These are phyloP conservation scores for Senna tora DNA, from an alignment of 306 rosid species.

Conservation along the genomic window DNA sequence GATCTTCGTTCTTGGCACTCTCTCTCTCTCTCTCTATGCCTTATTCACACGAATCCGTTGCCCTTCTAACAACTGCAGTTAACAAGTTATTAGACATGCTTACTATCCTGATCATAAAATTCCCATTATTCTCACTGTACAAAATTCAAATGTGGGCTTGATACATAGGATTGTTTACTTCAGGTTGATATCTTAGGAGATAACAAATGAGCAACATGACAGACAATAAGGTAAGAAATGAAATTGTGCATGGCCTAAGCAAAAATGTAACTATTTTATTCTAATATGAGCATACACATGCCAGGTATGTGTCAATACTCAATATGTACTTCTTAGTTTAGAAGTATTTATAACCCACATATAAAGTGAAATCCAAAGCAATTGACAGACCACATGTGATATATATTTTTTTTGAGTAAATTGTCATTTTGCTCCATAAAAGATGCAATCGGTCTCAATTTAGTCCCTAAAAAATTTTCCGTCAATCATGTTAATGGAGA, in stretches of 20 bases:
- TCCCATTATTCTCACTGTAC: constrained; percentile 29
- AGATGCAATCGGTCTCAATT: no score
- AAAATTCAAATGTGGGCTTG: constrained; percentile 23
- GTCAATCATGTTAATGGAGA: no score
- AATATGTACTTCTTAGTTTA: not conserved
- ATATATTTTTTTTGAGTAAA: no score
- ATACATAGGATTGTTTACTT: not conserved
- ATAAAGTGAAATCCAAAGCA: constrained; percentile 6
- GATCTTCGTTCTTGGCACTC: constrained; percentile 18
- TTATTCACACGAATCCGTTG: constrained; percentile 84
- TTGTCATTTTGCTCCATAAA: no score
- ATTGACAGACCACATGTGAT: not conserved
- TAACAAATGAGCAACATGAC: not conserved
- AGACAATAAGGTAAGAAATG: constrained; percentile 7
- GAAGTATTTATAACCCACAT: constrained; percentile 2
- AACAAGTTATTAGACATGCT: constrained; percentile 17
- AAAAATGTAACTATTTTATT: no score
- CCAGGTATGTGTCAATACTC: not conserved
- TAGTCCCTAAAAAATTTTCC: no score
- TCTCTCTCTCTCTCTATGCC: constrained; percentile 50
- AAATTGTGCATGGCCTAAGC: not conserved
- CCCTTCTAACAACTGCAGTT: constrained; percentile 83
- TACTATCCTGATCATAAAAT: constrained; percentile 21
- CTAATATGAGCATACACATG: not conserved
- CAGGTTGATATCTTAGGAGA: constrained; percentile 22